phyloP scores from a whole-genome alignment of 139 green algal species.

The Picochlorum sp. region DNA sequence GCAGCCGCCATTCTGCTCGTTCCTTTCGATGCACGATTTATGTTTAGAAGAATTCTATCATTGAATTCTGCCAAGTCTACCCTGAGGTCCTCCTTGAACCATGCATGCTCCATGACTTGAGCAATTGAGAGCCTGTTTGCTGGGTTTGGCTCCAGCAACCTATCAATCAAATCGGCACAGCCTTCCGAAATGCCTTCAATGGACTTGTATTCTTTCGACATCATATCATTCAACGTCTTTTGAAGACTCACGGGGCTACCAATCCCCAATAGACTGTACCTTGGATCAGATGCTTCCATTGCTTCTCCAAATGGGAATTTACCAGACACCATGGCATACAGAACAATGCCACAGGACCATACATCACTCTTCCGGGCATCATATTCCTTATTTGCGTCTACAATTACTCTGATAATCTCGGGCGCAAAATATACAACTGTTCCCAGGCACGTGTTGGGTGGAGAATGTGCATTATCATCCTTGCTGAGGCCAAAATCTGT shows the following conservation, averaged over 20 bases:
- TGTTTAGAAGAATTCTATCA: neutral
- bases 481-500: constrained; percentile 55
- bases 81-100: neutral
- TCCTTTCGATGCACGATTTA: neutral
- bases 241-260: constrained; percentile 15
- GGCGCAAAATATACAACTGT: constrained; percentile 96
- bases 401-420: constrained; percentile 67
- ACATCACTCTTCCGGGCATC: constrained; percentile 85
- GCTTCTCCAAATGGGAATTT: constrained; percentile 90
- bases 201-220: neutral
- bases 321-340: constrained; percentile 89
- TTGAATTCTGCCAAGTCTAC: neutral
- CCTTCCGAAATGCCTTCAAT: constrained; percentile 1
- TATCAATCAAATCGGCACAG: neutral
- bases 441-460: constrained; percentile 71
- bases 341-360: constrained; percentile 92
- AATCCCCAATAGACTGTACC: constrained; percentile 18
- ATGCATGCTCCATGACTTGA: neutral
- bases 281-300: constrained; percentile 51
- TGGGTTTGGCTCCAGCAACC: neutral
- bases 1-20: neutral
- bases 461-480: constrained; percentile 67
- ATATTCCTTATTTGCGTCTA: constrained; percentile 67
- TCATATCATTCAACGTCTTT: constrained; percentile 21
- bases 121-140: neutral